phyloP scores from a whole-genome alignment of 2,329 filamentous ascomycete genomes.

The Geosmithia flava region DNA sequence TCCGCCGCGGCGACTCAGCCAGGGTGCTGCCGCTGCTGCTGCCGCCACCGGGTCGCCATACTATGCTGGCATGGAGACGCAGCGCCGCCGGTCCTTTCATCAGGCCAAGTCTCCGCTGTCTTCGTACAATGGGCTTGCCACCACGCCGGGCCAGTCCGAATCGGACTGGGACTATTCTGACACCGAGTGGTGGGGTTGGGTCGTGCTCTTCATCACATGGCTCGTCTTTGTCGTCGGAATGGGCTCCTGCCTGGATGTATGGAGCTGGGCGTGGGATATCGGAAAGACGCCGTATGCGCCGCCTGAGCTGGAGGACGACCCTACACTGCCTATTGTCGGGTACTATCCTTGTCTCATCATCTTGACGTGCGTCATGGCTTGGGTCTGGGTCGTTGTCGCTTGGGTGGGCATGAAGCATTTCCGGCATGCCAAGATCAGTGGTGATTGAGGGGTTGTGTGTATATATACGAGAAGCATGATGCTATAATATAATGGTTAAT shows the following conservation, averaged over 20 bases:
- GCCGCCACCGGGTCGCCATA: conserved; percentile 52
- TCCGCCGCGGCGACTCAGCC: conserved; percentile 23
- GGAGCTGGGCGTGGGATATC: conserved; percentile 99
- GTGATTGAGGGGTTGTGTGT: conserved; percentile 30
- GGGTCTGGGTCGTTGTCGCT: conserved; percentile 95
- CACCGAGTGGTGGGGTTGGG: conserved; percentile 98
- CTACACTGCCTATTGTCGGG: conserved; percentile 85
- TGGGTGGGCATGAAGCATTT: conserved; percentile 99
- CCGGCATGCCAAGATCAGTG: conserved; percentile 81
- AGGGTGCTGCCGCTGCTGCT: neutral
- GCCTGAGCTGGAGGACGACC: conserved; percentile 88
- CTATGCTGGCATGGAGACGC: conserved; percentile 30
- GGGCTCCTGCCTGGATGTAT: conserved; percentile 87
- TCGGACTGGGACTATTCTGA: conserved; percentile 79
- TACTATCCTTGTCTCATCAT: conserved; percentile 96
- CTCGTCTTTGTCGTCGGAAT: conserved; percentile 92
- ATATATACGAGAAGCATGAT: neutral
- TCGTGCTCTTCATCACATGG: conserved; percentile 85
- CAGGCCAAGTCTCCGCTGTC: conserved; percentile 45
- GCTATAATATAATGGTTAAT: neutral
- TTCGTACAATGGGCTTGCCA: conserved; percentile 39
- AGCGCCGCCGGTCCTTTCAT: conserved; percentile 34
- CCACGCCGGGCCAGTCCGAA: conserved; percentile 33
- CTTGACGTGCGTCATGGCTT: conserved; percentile 88
- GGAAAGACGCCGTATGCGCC: conserved; percentile 92